These are phyloP conservation scores for Aquilaria yunnanensis DNA, from an alignment of 345 rosid genomes.

Conservation along the genomic window DNA sequence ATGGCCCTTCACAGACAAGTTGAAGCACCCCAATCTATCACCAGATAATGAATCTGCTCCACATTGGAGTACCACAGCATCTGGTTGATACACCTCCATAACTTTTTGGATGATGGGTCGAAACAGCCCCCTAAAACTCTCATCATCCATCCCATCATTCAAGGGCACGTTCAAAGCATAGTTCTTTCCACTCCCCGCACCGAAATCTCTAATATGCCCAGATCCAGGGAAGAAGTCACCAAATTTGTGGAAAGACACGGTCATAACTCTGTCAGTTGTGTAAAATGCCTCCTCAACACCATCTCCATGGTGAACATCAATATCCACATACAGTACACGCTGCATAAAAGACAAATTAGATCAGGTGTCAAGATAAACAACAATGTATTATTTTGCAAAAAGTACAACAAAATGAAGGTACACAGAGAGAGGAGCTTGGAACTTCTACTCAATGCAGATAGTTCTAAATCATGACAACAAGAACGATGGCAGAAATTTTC, in stretches of 20 bases:
- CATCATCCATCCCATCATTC: conserved; percentile 89
- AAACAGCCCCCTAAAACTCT: conserved; percentile 70
- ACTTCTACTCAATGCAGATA: no score
- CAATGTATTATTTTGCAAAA: no score
- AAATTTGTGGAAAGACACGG: conserved; percentile 93
- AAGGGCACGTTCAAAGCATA: conserved; percentile 95
- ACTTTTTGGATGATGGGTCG: conserved; percentile 84
- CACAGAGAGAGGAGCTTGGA: no score
- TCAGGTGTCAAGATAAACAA: no score
- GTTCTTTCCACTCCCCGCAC: conserved; percentile 59
- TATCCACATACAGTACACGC: conserved; percentile 91
- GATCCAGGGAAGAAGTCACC: conserved; percentile 99
- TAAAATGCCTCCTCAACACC: conserved; percentile 99
- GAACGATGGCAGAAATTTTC: no score
- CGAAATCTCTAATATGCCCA: conserved; percentile 80
- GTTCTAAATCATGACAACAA: no score
- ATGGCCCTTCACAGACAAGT: conserved; percentile 95
- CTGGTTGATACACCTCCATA: conserved; percentile 96
- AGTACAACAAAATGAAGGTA: no score
- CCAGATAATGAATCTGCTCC: conserved; percentile 98
- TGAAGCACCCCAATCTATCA: conserved; percentile 94
- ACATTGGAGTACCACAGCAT: conserved; percentile 98
- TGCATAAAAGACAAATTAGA: conserved; percentile 28
- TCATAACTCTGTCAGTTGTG: conserved; percentile 99
- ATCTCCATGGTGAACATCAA: conserved; percentile 98